phyloP scores from a whole-genome alignment of 2,329 filamentous ascomycete species.

The Colletotrichum spaethianum region DNA sequence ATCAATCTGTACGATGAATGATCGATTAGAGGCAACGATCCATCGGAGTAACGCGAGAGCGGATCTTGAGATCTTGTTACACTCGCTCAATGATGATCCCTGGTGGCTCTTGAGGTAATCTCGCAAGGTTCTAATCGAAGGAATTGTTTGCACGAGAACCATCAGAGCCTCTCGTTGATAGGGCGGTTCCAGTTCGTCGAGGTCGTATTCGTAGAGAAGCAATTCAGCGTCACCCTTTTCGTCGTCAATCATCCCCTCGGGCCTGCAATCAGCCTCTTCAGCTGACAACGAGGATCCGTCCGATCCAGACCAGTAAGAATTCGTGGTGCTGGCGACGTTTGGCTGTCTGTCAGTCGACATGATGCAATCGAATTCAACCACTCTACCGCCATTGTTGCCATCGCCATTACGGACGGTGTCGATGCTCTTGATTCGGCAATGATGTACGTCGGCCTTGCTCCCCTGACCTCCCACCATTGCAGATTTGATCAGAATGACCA shows the following conservation, averaged over 20 bases:
- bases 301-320: neutral
- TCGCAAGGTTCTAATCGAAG: slow-evolving; percentile 72
- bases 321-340: neutral
- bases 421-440: slow-evolving; percentile 30
- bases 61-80: slow-evolving; percentile 73
- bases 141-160: slow-evolving; percentile 71
- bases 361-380: slow-evolving; percentile 26
- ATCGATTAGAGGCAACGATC: slow-evolving; percentile 92
- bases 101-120: slow-evolving; percentile 59
- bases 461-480: neutral
- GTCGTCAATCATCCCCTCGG: neutral
- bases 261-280: neutral
- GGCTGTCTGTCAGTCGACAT: neutral
- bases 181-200: slow-evolving; percentile 65
- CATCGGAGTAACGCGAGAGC: slow-evolving; percentile 81
- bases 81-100: slow-evolving; percentile 57
- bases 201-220: slow-evolving; percentile 66
- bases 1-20: slow-evolving; percentile 85
- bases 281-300: neutral
- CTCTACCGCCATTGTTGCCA: slow-evolving; percentile 46
- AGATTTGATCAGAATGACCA: slow-evolving; percentile 30
- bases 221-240: slow-evolving; percentile 42
- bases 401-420: slow-evolving; percentile 47
- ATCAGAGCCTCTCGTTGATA: slow-evolving; percentile 66
- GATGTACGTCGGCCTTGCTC: slow-evolving; percentile 17